Evolutionary conservation across 495 filamentous ascomycete species (phyloP).

Genomic region (Friedmanniomyces endolithicus): DNA sequence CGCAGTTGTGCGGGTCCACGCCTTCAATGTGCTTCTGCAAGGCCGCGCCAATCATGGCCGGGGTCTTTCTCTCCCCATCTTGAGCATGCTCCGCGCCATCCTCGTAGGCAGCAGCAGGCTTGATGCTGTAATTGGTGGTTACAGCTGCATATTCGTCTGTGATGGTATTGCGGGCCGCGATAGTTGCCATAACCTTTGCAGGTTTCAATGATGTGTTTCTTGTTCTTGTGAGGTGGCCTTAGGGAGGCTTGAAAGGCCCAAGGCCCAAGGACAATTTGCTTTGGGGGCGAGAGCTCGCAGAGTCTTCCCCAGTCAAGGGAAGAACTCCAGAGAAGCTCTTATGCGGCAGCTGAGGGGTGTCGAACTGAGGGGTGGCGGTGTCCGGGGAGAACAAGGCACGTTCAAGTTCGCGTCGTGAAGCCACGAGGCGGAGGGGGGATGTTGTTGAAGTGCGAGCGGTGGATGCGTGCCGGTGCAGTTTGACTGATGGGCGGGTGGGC

Average conservation of each 20-base stretch:
- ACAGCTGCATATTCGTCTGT: slow-evolving; percentile 28
- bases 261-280: slow-evolving; percentile 54
- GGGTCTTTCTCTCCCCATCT: slow-evolving; percentile 24
- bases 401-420: slow-evolving; percentile 35
- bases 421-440: slow-evolving; percentile 50
- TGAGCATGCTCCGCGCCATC: background rate
- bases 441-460: slow-evolving; percentile 53
- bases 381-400: slow-evolving; percentile 35
- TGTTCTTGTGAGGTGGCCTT: slow-evolving; percentile 37
- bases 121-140: slow-evolving; percentile 7
- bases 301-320: slow-evolving; percentile 93
- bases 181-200: slow-evolving; percentile 59
- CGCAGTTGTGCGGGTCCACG: slow-evolving; percentile 75
- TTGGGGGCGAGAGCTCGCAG: slow-evolving; percentile 70
- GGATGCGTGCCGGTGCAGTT: slow-evolving; percentile 51
- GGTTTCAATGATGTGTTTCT: slow-evolving; percentile 8
- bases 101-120: slow-evolving; percentile 1
- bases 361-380: slow-evolving; percentile 43
- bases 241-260: slow-evolving; percentile 83
- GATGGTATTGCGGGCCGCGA: slow-evolving; percentile 45
- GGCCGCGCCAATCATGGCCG: slow-evolving; percentile 57
- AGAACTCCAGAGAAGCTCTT: slow-evolving; percentile 90
- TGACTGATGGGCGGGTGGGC: slow-evolving; percentile 30
- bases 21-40: slow-evolving; percentile 67
- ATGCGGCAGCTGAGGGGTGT: slow-evolving; percentile 90